Percentiles rank a stretch among this genome's conserved stretches.
These are phyloP conservation scores for Globisporangium canariense DNA, from an alignment of 352 stramenopile species.

Conservation along the genomic window DNA sequence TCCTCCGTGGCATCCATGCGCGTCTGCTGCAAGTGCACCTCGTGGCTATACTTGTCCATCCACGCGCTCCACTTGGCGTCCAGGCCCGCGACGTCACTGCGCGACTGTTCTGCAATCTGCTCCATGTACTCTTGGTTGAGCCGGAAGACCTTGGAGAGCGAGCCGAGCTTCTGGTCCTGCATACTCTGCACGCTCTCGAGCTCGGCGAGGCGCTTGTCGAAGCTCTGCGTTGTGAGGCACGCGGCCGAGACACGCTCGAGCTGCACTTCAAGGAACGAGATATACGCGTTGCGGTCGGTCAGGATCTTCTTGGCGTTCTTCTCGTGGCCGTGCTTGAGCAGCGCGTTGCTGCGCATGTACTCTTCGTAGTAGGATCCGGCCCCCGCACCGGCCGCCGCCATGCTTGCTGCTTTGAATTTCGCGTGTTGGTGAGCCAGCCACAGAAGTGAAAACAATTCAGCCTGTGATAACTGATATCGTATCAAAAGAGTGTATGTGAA, in stretches of 20 bases:
- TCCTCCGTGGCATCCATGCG: constrained; percentile 35
- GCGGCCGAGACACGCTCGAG: constrained; percentile 83
- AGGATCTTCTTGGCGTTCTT: constrained; percentile 69
- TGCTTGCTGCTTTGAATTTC: not conserved
- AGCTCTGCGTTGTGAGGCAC: constrained; percentile 65
- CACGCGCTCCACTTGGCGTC: constrained; percentile 45
- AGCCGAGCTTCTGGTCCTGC: constrained; percentile 56
- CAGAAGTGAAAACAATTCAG: not conserved
- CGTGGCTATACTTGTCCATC: constrained; percentile 60
- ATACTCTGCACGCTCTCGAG: constrained; percentile 42
- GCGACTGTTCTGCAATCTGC: constrained; percentile 40
- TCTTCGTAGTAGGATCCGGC: constrained; percentile 76
- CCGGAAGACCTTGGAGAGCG: constrained; percentile 63
- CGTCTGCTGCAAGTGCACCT: constrained; percentile 36
- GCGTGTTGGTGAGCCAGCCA: not conserved
- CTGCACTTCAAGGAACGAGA: constrained; percentile 87
- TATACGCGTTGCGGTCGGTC: constrained; percentile 83
- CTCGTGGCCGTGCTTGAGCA: constrained; percentile 55
- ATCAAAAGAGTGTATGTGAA: not conserved
- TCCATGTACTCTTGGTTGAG: constrained; percentile 75
- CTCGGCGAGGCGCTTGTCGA: constrained; percentile 57
- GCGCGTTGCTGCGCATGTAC: constrained; percentile 75
- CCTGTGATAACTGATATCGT: not conserved
- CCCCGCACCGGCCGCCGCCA: not conserved
- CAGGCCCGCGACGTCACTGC: constrained; percentile 31